Evolutionary conservation across 352 stramenopile species (phyloP).

Genomic region (Phytophthora rubi): DNA sequence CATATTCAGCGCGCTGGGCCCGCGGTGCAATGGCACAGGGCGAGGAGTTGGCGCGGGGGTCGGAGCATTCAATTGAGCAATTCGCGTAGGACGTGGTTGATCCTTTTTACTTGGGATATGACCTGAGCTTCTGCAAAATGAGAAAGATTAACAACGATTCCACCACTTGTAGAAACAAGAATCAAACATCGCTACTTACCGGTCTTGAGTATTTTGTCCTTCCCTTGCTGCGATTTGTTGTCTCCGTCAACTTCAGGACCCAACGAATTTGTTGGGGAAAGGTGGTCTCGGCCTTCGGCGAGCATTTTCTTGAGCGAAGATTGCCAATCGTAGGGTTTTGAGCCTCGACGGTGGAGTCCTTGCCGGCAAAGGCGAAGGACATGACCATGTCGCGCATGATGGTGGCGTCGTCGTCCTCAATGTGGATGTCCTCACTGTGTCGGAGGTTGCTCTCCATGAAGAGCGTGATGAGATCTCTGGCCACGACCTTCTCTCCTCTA

Average conservation of each 20-base stretch:
- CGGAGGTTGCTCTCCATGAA: slow-evolving; percentile 49
- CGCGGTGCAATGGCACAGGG: slow-evolving; percentile 24
- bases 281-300: slow-evolving; percentile 42
- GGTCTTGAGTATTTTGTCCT: too few relatives aligned
- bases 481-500: slow-evolving; percentile 40
- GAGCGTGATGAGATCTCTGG: slow-evolving; percentile 54
- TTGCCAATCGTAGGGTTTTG: slow-evolving; percentile 55
- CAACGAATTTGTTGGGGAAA: neutral
- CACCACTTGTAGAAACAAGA: too few relatives aligned
- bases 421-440: slow-evolving; percentile 32
- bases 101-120: slow-evolving; percentile 12
- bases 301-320: slow-evolving; percentile 65
- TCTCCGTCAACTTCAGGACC: slow-evolving; percentile 12
- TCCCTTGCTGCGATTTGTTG: slow-evolving; percentile 9
- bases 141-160: too few relatives aligned
- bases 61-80: neutral
- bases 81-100: neutral
- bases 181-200: too few relatives aligned
- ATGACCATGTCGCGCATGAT: slow-evolving; percentile 77
- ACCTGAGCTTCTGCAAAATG: too few relatives aligned
- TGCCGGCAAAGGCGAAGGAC: slow-evolving; percentile 76
- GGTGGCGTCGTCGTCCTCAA: slow-evolving; percentile 41
- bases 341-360: slow-evolving; percentile 70
- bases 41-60: neutral
- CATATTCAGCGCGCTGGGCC: slow-evolving; percentile 13